Base-by-base conservation (phyloP, 148 eudicot species). In the Nepenthes mirabilis region DNA sequence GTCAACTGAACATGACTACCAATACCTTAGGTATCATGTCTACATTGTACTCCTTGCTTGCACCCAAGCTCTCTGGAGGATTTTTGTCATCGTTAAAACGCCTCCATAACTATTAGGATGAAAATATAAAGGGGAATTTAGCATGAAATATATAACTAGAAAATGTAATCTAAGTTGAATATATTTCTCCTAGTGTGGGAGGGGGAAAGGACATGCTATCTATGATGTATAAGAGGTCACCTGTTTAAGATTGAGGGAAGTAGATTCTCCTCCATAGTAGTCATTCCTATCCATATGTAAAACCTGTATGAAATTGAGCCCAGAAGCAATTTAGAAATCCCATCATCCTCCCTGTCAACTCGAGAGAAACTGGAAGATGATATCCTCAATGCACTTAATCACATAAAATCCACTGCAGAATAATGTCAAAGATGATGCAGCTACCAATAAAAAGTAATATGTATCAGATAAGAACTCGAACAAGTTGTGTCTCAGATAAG, bases 271-370 rank as follows among this genome's bases (percentile, higher is more conserved):
- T 68, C 96, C 91, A 63, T 88, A 88, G 66, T 85, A 82, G 57
- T 88, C 96, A 68, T 88, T 88, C 65, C 82, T 85, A 68, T 88
- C 96, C 91, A 88, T 85, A 60, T 88, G 96, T 55, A 88, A 60
- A n/a, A 88, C 96, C 96, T 88, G 71, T 65, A 73, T 40, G 47
- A 55, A 33, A 55, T 55, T 23, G 7, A 54, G 3, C 14, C 14
- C 57, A 6, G 35, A 54, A 54, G 13, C 9, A 5, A 50, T 10
- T 50, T 50, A 50, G 53, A 50, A 50, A 50, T 50, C 13, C 11
- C n/a, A 50, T n/a, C 6, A n/a, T 52, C 32, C 55, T 13, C 3
- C 8, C 14, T 2, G 32, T 1, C 5, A 52, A 32, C 14, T 3
- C 6, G 13, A 50, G 3, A 50, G 53, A 11, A 50, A 50, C 14